Base-by-base conservation (phyloP, 2,329 filamentous ascomycete species). In the Cercospora sp. region DNA sequence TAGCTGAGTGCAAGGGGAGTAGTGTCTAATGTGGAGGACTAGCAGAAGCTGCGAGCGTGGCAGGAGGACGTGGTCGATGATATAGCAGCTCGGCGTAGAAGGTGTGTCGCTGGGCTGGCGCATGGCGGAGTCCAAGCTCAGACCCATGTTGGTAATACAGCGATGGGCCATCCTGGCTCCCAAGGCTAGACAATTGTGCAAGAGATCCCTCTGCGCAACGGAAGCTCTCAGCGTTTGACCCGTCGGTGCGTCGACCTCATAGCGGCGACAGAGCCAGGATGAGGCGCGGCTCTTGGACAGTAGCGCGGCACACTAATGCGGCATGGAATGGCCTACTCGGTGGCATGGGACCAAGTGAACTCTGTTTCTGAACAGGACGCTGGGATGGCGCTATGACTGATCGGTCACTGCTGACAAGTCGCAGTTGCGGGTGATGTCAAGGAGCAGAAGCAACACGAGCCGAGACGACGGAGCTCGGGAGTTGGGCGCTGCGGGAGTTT, bases 281-380 rank as follows among this genome's bases (percentile, higher is more conserved):
- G 13, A 45, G 34, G 51, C 62, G 62, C 62, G 62, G 62, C 62
- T 65, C 62, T 65, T 65, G 62, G 62, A 65, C 62, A 28, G 51
- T 58, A 30, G 62, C 62, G 62, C 51, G 32, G 53, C 62, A 45
- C 30, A 57, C 62, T 65, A 58, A 58, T 58, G 62, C 34, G 18
- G 51, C 51, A 32, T 58, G 62, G 62, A 30, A 57, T 12, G 62
- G 51, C 62, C 53, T 58, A 16, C 62, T 26, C 40, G 10, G 30
- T 28, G 53, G 51, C 62, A 59, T 65, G 62, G 51, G 21, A 58
- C 51, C 49, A 58, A 55, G 51, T 30, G 62, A 65, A 65, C 51
- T 65, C 53, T 65, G 62, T 65, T 63, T 63, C 61, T 65, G 62
- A 28, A 24, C 61, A 13, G 62, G 62, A 58, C 37, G 62, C 51